Evolutionary conservation across 257 asterid genomes (phyloP), one percentile per base, ranked within the genome.

Genomic region (Solanum virginianum): DNA sequence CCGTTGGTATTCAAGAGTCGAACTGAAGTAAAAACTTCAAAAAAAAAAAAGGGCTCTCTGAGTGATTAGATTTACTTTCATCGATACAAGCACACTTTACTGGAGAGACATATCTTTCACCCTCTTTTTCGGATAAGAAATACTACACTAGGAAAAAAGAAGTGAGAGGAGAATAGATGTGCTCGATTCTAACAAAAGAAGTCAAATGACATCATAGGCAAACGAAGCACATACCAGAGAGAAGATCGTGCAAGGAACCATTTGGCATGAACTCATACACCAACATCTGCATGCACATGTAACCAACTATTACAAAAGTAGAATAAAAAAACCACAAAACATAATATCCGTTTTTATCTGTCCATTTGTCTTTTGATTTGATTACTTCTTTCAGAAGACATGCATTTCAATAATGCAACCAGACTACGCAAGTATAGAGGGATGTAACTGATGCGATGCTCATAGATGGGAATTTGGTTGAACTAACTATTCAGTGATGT

Each of bases 261-360:
- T 79, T 79, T 79, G 83, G 83, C 83, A 79, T 79, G 83, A 26
- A 79, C 83, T 79, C 83, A 79, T 79, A 79, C 49, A 79, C 83
- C 59, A 79, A 53, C 83, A 79, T 79, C 83, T 79, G 83, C 69
- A 70, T n/a, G 71, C 32, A 84, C 26, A 79, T 8, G 43, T 53
- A 79, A 29, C 45, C 49, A 26, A 53, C 49, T 51, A 53, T 79
- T 79, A 79, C 65, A 16, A 79, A 45, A 43, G 12, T n/a, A 72
- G 80, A 72, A 72, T 20, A 45, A 72, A 24, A 6, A 24, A 39
- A 4, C 1, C 62, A 59, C 4, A 56, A 81, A 81, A 29, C 14
- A 57, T 81, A 39, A 45, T 72, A 72, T 45, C 80, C 0, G 4
- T 45, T 45, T 18, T 43, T 41, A 72, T 43, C 18, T 10, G 5